Base-by-base conservation (phyloP, 345 rosid species). In the Lepidium sativum region DNA sequence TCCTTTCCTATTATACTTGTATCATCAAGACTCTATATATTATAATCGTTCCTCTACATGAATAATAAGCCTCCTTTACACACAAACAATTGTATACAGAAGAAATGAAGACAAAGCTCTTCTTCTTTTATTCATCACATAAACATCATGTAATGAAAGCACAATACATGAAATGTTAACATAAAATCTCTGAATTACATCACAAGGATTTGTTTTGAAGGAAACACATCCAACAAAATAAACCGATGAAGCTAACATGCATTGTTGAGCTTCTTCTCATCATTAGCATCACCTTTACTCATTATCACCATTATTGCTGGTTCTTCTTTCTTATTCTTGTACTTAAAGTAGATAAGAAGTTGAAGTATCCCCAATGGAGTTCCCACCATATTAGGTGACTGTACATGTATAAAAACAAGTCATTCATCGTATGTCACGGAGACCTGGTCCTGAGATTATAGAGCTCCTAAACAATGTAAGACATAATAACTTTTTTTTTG, bases 321-420 rank as follows among this genome's bases (percentile, higher is more conserved):
- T 63, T 66, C 86, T 69, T 82, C 82, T 65, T 74, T 82, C 13
- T 69, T 77, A 56, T 80, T 86, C 69, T 80, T 82, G 74, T 88
- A 91, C 69, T 62, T 86, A 77, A 70, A 76, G 78, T 83, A 83
- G 42, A 91, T 15, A 20, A 78, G 61, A 51, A 91, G 82, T 58
- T 91, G 98, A 18, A 88, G 76, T 65, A 88, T 41, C 35, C 94
- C 89, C 54, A 88, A 67, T n/a, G 91, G 91, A 68, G 74, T 43
- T 2, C 88, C 96, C 34, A 82, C 77, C 65, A 88, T 65, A 75
- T 78, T 88, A 20, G 96, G 98, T 21, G 90, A 64, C 98, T 91
- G 81, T 80, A 53, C n/a, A n/a, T n/a, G n/a, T n/a, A n/a, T n/a
- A n/a, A n/a, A n/a, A n/a, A n/a, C 40, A 43, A 45, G 6, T 1